Base-by-base conservation (phyloP, 1,284 basidiomycete genomes). In the Malassezia japonica region DNA sequence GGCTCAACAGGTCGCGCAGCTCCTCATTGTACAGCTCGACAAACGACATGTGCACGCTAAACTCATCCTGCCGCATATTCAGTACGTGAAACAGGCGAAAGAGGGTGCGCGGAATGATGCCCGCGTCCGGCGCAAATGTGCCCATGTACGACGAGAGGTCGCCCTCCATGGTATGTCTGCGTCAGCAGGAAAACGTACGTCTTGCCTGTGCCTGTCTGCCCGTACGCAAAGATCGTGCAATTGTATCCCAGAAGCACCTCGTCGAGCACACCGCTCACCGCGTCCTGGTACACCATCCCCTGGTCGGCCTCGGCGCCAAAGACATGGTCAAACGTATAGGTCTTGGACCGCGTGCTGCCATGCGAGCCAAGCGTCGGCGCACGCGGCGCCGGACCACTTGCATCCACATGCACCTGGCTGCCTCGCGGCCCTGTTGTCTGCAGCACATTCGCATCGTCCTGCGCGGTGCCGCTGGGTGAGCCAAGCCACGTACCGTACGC, bases 1-100 rank as follows among this genome's bases (percentile, higher is more conserved):
- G 54, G 86, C 76, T 91, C 85, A 57, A 78, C 35, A 72, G 43
- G 46, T 72, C 70, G 31, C 70, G 67, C n/a, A 98, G 80, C 72
- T 98, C 92, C 75, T 99, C 94, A 70, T 99, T 99, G 76, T 98
- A 99, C n/a, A 99, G 79, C 72, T 99, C 94, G 48, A 99, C 80
- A 72, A 85, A 96, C 0, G 88, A 92, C 48, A 94, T 82, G 67
- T 88, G 90, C 70, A 99, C 90, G 60, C 86, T 85, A 72, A 84
- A 98, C 67, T 99, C 94, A 16, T 61, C 57, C 13, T 56, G 55
- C 24, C 81, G 74, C 10, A 79, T 77, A 64, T 94, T 88, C 7
- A 99, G 82, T 43, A 86, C 81, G 54, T 87, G 82, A 70, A 98
- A 99, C 2, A 98, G 81, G 23, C 86, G 83, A 72, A 94, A 90